Percentiles rank a stretch among this genome's conserved stretches.
phyloP scores from a whole-genome alignment of 1,139 yeast genomes.

The Geotrichum macrosporum region DNA sequence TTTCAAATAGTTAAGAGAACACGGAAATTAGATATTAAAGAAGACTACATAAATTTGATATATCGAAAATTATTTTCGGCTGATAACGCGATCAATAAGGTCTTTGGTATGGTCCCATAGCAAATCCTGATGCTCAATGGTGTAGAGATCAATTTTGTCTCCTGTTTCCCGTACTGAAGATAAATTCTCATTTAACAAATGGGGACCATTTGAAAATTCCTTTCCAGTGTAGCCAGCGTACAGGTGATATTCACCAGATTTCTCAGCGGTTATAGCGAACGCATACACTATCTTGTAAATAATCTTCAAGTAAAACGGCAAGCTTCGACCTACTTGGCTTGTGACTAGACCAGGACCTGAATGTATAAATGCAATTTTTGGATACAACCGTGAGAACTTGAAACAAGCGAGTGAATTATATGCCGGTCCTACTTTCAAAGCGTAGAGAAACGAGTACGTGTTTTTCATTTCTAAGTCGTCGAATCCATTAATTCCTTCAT shows the following conservation, averaged over 20 bases:
- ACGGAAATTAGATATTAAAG: no score
- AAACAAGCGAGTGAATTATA: constrained; percentile 28
- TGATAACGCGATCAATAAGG: constrained; percentile 22
- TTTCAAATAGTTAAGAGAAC: no score
- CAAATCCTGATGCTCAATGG: constrained; percentile 28
- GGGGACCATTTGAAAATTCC: constrained; percentile 27
- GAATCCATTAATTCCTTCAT: constrained; percentile 24
- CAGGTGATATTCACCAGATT: constrained; percentile 29
- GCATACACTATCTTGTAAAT: constrained; percentile 10
- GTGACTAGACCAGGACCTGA: constrained; percentile 34
- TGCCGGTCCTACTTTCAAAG: constrained; percentile 18
- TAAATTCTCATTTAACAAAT: constrained; percentile 24
- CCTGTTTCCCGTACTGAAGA: constrained; percentile 21
- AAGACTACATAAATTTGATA: no score
- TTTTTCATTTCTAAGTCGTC: constrained; percentile 32
- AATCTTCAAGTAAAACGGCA: constrained; percentile 27
- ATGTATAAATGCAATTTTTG: constrained; percentile 32
- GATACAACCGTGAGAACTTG: constrained; percentile 30
- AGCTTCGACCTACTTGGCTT: constrained; percentile 27
- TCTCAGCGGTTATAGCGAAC: constrained; percentile 23
- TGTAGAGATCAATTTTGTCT: constrained; percentile 22
- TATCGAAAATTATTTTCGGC: no score
- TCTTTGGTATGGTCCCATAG: constrained; percentile 33
- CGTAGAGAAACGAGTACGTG: constrained; percentile 20
- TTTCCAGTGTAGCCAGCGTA: constrained; percentile 26